Conservation (phyloP, 1,284 basidiomycete species). For the Chalciporus piperatoides region DNA sequence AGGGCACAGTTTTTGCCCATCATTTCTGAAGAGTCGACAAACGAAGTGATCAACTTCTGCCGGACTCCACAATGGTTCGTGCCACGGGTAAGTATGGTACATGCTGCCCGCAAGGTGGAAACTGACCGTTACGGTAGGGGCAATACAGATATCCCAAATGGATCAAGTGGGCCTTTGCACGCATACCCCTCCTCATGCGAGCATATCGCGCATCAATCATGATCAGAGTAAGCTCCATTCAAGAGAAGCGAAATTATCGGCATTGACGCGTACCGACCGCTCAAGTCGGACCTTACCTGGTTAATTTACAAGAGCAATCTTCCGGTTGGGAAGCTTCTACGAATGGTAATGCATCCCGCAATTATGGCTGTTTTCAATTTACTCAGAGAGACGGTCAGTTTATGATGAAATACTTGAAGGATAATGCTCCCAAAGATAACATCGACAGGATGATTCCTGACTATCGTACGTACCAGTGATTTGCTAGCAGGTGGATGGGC, state of each 20-base stretch:
- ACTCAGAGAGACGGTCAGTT: background rate
- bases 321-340: background rate
- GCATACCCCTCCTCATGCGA: slow-evolving; percentile 13
- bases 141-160: slow-evolving; percentile 42
- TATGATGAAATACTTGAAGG: slow-evolving; percentile 39
- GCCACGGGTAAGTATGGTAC: slow-evolving; percentile 37
- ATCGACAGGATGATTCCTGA: slow-evolving; percentile 43
- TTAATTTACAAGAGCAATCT: slow-evolving; percentile 7
- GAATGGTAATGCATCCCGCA: slow-evolving; percentile 6
- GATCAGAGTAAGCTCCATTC: slow-evolving; percentile 33
- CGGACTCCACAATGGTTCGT: slow-evolving; percentile 51
- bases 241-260: background rate
- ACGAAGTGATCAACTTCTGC: slow-evolving; percentile 51
- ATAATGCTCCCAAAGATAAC: slow-evolving; percentile 44
- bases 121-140: slow-evolving; percentile 22
- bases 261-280: background rate
- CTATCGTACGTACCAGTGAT: slow-evolving; percentile 38
- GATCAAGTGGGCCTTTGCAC: slow-evolving; percentile 36
- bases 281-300: slow-evolving; percentile 15
- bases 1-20: slow-evolving; percentile 55
- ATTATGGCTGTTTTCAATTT: background rate
- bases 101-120: background rate
- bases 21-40: slow-evolving; percentile 46
- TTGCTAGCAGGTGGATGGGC: background rate
- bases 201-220: slow-evolving; percentile 46